Conservation (phyloP, 352 stramenopile genomes). For the Thalassiosira pacifica region DNA sequence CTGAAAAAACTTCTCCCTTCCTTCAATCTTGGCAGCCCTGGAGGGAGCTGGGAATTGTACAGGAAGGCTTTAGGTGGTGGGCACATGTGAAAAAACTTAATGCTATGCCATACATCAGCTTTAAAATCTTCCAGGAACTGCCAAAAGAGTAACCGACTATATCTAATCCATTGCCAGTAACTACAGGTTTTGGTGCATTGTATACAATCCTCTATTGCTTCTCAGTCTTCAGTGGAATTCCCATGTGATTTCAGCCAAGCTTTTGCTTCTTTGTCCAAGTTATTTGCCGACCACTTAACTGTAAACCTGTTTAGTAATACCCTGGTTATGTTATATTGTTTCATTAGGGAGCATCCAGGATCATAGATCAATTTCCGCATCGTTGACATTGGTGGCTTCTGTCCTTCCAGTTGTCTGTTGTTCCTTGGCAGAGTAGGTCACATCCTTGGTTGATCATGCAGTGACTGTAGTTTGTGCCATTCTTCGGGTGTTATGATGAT, state of each 20-base stretch:
- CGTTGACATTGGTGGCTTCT: neutral
- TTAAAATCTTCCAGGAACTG: neutral
- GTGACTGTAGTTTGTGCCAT: too few species aligned
- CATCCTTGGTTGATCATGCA: neutral
- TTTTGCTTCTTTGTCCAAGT: neutral
- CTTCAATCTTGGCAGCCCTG: neutral
- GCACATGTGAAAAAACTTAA: neutral
- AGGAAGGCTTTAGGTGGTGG: neutral
- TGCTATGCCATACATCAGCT: neutral
- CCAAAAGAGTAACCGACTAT: neutral
- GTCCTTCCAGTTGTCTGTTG: neutral
- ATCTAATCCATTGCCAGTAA: neutral
- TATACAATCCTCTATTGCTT: neutral
- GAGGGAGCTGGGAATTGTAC: neutral
- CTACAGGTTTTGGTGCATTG: neutral
- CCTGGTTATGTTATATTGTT: neutral
- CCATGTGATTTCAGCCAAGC: neutral
- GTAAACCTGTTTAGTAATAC: neutral
- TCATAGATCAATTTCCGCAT: slow-evolving; percentile 14
- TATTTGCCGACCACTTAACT: too few species aligned
- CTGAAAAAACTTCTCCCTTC: neutral
- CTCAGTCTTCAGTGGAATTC: neutral
- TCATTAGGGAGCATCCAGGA: slow-evolving; percentile 6
- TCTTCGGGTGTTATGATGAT: too few species aligned
- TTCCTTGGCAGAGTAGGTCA: neutral